These are phyloP conservation scores for Daldinia sp. DNA, from an alignment of 2,329 filamentous ascomycete species.

Conservation along the genomic window DNA sequence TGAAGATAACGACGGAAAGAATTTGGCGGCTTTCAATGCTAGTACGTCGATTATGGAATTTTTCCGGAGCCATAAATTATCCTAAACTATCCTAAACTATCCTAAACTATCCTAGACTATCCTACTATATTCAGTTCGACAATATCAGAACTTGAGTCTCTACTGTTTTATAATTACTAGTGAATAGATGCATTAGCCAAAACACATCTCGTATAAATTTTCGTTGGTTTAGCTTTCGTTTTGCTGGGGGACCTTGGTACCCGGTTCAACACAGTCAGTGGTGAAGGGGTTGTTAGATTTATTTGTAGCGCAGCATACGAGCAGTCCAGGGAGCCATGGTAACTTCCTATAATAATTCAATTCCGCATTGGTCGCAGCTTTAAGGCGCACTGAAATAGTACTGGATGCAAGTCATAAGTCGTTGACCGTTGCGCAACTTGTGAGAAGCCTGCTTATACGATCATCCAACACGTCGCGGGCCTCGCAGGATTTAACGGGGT, in stretches of 20 bases:
- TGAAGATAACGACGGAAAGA: constrained; percentile 34
- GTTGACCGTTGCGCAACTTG: background rate
- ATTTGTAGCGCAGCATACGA: background rate
- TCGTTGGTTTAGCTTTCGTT: background rate
- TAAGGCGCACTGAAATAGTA: background rate
- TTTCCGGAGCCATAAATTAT: constrained; percentile 32
- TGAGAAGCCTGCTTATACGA: background rate
- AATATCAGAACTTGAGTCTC: background rate
- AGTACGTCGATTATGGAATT: constrained; percentile 42
- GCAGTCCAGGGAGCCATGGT: too few species aligned
- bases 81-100: constrained; percentile 2
- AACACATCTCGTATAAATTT: background rate
- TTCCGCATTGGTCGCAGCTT: background rate
- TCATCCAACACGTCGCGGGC: background rate
- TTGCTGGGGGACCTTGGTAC: background rate
- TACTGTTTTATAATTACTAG: background rate
- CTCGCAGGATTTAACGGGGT: background rate
- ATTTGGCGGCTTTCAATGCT: constrained; percentile 41
- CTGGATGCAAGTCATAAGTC: background rate
- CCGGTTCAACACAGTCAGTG: too few species aligned
- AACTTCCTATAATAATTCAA: too few species aligned
- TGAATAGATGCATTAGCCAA: background rate
- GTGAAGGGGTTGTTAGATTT: too few species aligned
- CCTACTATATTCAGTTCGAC: background rate
- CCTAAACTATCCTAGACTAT: constrained; percentile 13